Evolutionary conservation across 2,329 filamentous ascomycete genomes (phyloP).

Genomic region (Ceratocystiopsis sp.): DNA sequence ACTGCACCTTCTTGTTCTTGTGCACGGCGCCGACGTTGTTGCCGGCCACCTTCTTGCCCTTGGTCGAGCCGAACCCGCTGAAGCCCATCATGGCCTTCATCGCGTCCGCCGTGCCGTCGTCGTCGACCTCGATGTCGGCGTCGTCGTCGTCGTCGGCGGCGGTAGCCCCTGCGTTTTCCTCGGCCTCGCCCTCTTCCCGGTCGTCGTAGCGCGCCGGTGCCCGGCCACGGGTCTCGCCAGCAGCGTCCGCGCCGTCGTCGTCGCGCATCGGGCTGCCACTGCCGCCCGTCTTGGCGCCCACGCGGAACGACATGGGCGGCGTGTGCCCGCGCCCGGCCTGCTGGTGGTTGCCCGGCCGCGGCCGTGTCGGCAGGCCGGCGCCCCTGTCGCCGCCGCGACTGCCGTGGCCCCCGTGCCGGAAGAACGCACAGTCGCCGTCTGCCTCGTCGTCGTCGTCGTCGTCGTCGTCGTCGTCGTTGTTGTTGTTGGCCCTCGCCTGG

Average conservation of each 20-base stretch:
- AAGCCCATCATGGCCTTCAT: conserved; percentile 90
- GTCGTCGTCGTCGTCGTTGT: neutral
- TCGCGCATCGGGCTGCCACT: conserved; percentile 2
- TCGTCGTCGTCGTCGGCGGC: no score
- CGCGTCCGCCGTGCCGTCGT: conserved; percentile 50
- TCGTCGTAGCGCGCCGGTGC: conserved; percentile 22
- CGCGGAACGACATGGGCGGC: conserved; percentile 8
- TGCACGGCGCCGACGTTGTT: conserved; percentile 70
- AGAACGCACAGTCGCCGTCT: neutral
- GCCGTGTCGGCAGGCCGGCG: conserved; percentile 5
- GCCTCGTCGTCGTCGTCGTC: neutral
- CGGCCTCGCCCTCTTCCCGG: conserved; percentile 6
- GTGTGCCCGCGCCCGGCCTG: neutral
- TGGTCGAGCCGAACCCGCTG: conserved; percentile 67
- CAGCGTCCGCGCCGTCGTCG: conserved; percentile 29
- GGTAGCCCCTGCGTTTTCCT: conserved; percentile 21
- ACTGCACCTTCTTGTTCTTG: conserved; percentile 90
- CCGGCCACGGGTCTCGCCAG: conserved; percentile 45
- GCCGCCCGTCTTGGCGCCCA: neutral
- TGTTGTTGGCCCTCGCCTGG: no score
- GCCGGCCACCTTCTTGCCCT: conserved; percentile 73
- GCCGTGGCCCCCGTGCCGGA: neutral
- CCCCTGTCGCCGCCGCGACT: neutral
- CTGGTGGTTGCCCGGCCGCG: neutral
- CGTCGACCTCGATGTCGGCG: conserved; percentile 30